Base-by-base conservation (phyloP, 1,139 yeast species). In the Pichia sp. region DNA sequence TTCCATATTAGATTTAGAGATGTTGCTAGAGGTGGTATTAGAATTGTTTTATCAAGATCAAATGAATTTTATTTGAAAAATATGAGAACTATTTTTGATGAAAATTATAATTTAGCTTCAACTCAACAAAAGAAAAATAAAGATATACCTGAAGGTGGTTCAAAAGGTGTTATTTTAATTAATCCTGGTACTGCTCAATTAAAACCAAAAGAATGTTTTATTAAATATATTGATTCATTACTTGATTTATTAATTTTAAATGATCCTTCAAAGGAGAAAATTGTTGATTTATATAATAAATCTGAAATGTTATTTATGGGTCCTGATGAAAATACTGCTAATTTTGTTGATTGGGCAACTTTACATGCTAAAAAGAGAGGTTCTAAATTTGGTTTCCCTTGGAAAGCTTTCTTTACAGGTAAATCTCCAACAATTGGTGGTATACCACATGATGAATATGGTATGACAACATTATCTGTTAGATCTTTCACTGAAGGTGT, bases 101-200 rank as follows among this genome's bases (percentile, higher is more conserved):
- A 91, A 63, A 91, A 91, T 66, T 91, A 91, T 66, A 89, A 89
- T 61, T 74, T 91, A 63, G 98, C 98, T 34, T 79, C 83, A 48
- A 91, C 98, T 34, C 98, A 91, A 67, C 98, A 91, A 68, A 77
- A 91, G 54, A 91, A 91, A 68, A 91, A 91, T 67, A 91, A 91
- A 69, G 98, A 91, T 68, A 91, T 91, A 46, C 98, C 98, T 34
- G 98, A 91, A 71, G 98, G 98, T 61, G 98, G 98, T 35, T 86
- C 97, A 37, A 91, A 91, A 65, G 98, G 98, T 66, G 98, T 91
- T 41, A 84, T 91, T 46, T 72, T 91, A 56, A 72, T 91, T 52
- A 89, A 89, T 59, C 77, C 79, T 10, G 84, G 84, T 47, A 76
- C 73, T 46, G 85, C 93, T 43, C 95, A 84, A 64, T 84, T 78